Base-by-base conservation (phyloP, 805 yeast genomes). In the Hanseniaspora meyeri region DNA sequence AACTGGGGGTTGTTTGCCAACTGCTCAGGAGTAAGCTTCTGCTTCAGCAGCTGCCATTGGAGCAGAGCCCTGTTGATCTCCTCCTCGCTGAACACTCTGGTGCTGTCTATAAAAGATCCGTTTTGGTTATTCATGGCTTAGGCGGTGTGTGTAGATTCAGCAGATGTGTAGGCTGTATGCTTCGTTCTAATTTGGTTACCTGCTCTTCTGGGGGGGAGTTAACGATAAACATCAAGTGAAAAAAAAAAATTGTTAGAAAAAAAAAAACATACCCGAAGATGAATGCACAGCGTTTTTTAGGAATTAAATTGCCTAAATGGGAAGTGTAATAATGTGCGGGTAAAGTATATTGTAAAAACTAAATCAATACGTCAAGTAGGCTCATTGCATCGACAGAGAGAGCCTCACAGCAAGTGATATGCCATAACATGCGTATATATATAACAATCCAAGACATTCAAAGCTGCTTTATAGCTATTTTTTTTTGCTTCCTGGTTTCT, bases 1-100 rank as follows among this genome's bases (percentile, higher is more conserved):
- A 66, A 69, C 57, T 69, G 71, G 1, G 70, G 68, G 11, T 66
- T 62, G 42, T 63, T 66, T 1, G 68, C 66, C 0, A 68, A 70
- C 52, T 67, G 67, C 12, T 37, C 50, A 40, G 66, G 68, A 20
- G 70, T 69, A 39, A 68, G 71, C 43, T 68, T 68, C 38, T 65
- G 67, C 11, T 70, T 64, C 46, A 69, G 53, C 47, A 68, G 70
- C 54, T 69, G 72, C 72, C 72, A 69, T 58, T 70, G 65, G 53
- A 60, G 43, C 29, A 50, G 36, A 40, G 71, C 68, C 43, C 72
- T 64, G 49, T 68, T 68, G n/a, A 69, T 64, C 45, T 69, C 72
- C 43, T 69, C 72, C 43, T 64, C 67, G 12, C 70, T 64, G 20
- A 66, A 62, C 48, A 64, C 66, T 43, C 55, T 56, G 20, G 49